Percentiles rank a stretch among this genome's conserved stretches.
Evolutionary conservation across 176 grass and related monocot genomes (phyloP).

Genomic region (Pontederia paniculata): DNA sequence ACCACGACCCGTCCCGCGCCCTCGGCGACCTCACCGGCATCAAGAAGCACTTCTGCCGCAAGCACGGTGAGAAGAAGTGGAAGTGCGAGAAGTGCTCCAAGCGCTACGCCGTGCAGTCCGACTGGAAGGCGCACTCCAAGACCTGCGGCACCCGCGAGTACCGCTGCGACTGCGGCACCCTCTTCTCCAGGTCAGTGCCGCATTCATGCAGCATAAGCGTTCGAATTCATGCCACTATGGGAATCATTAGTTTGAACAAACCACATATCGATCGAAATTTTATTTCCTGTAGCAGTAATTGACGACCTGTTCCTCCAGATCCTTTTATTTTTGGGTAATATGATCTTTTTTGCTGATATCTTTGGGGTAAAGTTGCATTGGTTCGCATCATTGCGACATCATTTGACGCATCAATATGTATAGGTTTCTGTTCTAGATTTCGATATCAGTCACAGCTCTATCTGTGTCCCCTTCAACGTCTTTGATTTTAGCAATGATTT

Average conservation of each 20-base stretch:
- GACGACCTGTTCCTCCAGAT: neutral
- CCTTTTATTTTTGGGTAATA: no score
- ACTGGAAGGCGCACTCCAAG: conserved; percentile 99
- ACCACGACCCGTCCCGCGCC: conserved; percentile 82
- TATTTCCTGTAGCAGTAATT: neutral
- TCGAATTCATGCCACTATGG: neutral
- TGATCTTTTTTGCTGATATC: no score
- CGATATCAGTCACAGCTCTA: no score
- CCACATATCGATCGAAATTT: neutral
- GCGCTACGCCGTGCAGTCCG: conserved; percentile 93
- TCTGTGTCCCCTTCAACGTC: no score
- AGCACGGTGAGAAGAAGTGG: conserved; percentile 99
- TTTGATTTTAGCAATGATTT: no score
- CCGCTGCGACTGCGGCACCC: conserved; percentile 94
- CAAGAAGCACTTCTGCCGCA: conserved; percentile 99
- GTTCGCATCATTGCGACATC: no score
- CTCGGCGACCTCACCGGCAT: conserved; percentile 97
- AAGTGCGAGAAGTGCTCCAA: conserved; percentile 99
- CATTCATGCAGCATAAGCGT: neutral
- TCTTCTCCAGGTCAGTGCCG: conserved; percentile 63
- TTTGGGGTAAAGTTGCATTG: no score
- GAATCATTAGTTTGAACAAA: neutral
- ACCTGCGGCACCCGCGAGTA: conserved; percentile 96
- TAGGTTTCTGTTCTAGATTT: no score
- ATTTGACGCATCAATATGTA: no score